A percentile compares a stretch with the other conserved stretches of the same genome.
These are phyloP conservation scores for Hysterium pulicare DNA, from an alignment of 2,329 filamentous ascomycete genomes.

Conservation along the genomic window DNA sequence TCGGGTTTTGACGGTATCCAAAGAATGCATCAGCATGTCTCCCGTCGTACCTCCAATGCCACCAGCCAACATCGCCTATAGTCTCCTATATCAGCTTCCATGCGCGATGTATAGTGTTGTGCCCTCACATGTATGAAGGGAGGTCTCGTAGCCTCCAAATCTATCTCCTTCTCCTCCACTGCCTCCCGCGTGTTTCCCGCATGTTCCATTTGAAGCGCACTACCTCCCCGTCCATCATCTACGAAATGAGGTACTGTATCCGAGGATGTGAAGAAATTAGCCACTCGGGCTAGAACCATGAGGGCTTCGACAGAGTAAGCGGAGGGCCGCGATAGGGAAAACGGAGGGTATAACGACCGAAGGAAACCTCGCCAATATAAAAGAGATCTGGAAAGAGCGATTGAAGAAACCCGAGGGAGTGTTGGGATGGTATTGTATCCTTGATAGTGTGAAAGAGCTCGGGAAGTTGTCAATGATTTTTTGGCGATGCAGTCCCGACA, in stretches of 20 bases:
- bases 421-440: neutral
- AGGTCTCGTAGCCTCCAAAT: constrained; percentile 44
- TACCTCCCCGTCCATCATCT: constrained; percentile 35
- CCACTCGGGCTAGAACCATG: constrained; percentile 51
- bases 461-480: neutral
- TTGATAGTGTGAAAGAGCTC: neutral
- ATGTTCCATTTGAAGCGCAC: constrained; percentile 19
- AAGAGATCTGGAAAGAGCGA: neutral
- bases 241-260: constrained; percentile 30
- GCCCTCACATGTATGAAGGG: constrained; percentile 47
- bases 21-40: constrained; percentile 97
- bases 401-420: constrained; percentile 1
- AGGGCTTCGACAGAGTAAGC: constrained; percentile 24
- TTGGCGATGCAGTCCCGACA: neutral
- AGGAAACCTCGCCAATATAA: neutral
- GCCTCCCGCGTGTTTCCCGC: constrained; percentile 19
- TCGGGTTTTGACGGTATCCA: constrained; percentile 97
- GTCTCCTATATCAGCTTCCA: constrained; percentile 18
- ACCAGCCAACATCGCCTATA: constrained; percentile 88
- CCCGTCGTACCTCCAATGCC: constrained; percentile 89
- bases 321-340: constrained; percentile 8
- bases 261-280: constrained; percentile 44
- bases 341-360: neutral
- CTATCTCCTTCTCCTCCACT: constrained; percentile 26
- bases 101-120: neutral